Conservation (phyloP, 2,329 filamentous ascomycete genomes). For the Ceratocystis lukuohia region DNA sequence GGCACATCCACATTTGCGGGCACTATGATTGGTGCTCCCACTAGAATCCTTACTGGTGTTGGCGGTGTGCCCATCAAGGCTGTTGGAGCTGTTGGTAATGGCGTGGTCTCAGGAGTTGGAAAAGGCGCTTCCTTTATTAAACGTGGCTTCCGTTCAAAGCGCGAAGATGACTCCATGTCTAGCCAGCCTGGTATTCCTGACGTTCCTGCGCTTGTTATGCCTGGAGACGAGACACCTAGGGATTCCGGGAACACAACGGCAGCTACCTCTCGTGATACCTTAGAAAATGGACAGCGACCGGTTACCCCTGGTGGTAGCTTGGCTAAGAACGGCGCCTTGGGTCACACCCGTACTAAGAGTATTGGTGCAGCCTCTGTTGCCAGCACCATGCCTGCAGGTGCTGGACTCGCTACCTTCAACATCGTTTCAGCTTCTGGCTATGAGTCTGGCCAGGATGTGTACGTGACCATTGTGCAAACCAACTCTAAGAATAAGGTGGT, state of each 20-base stretch:
- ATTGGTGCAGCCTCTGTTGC: constrained; percentile 52
- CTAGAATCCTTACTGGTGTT: constrained; percentile 71
- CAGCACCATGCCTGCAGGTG: constrained; percentile 50
- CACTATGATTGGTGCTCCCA: constrained; percentile 69
- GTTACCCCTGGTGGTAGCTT: constrained; percentile 16
- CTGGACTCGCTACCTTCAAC: constrained; percentile 67
- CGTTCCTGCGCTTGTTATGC: constrained; percentile 29
- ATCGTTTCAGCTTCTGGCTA: constrained; percentile 68
- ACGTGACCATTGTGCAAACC: constrained; percentile 56
- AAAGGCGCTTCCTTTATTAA: constrained; percentile 86
- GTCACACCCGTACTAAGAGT: constrained; percentile 43
- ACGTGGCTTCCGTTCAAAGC: constrained; percentile 64
- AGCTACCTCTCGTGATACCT: constrained; percentile 26
- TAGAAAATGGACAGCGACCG: constrained; percentile 18
- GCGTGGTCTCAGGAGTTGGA: constrained; percentile 43
- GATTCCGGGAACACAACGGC: constrained; percentile 20
- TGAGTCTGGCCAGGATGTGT: constrained; percentile 63
- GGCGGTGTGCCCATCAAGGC: constrained; percentile 87
- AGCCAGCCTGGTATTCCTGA: constrained; percentile 32
- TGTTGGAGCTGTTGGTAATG: constrained; percentile 58
- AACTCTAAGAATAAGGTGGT: constrained; percentile 61
- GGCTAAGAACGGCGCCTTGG: constrained; percentile 25
- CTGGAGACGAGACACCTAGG: constrained; percentile 19
- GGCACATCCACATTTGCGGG: constrained; percentile 88
- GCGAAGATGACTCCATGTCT: constrained; percentile 41